A percentile compares a stretch with the other conserved stretches of the same genome.
Evolutionary conservation across 306 rosid species (phyloP).

Genomic region (Lithocarpus polystachyus): DNA sequence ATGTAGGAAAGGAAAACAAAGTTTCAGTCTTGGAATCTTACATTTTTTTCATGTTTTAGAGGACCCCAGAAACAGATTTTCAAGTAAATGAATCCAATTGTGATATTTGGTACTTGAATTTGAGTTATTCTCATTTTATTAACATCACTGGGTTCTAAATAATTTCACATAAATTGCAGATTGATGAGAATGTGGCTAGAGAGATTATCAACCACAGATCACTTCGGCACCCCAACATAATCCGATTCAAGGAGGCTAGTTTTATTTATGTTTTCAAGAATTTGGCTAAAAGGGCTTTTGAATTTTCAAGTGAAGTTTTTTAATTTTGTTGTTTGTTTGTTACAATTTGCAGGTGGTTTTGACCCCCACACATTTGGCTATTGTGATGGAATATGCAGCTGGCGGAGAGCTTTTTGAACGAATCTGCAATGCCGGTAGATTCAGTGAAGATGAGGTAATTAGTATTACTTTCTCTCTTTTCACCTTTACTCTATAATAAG

Average conservation of each 20-base stretch:
- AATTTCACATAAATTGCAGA: slow-evolving; percentile 28
- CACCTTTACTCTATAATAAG: not conserved
- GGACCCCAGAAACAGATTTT: slow-evolving; percentile 9
- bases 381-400: slow-evolving; percentile 75
- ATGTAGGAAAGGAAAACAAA: slow-evolving; percentile 6
- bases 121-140: slow-evolving; percentile 10
- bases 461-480: not conserved
- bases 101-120: slow-evolving; percentile 5
- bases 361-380: slow-evolving; percentile 65
- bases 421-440: slow-evolving; percentile 64
- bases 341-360: slow-evolving; percentile 48
- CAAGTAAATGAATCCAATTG: not conserved
- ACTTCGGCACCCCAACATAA: slow-evolving; percentile 65
- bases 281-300: not conserved
- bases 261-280: not conserved
- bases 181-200: slow-evolving; percentile 71
- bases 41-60: not conserved
- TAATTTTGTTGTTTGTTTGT: not conserved
- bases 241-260: slow-evolving; percentile 64
- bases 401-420: slow-evolving; percentile 72
- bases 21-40: slow-evolving; percentile 1
- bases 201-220: slow-evolving; percentile 70
- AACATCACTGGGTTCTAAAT: not conserved
- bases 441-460: slow-evolving; percentile 69
- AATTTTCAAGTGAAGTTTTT: not conserved